These are phyloP conservation scores for Xerocomellus amylosporus DNA, from an alignment of 768 basidiomycete genomes.

Conservation along the genomic window DNA sequence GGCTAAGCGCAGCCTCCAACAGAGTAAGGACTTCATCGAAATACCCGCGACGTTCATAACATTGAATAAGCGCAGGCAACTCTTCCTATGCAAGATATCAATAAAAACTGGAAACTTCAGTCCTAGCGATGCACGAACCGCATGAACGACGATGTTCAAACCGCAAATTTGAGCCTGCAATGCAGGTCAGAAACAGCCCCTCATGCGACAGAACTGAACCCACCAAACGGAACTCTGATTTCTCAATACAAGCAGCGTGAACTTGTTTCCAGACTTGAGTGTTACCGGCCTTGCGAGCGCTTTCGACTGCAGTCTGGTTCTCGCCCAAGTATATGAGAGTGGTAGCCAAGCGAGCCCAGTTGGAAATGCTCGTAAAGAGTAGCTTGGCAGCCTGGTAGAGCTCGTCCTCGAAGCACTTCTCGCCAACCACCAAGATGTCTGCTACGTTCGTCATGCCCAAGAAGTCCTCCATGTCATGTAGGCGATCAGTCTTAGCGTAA, in stretches of 20 bases:
- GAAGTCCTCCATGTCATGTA: slow-evolving; percentile 99
- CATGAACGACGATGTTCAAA: slow-evolving; percentile 96
- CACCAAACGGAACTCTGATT: slow-evolving; percentile 90
- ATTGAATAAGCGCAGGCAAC: slow-evolving; percentile 64
- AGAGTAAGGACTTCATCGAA: slow-evolving; percentile 92
- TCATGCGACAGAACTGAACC: slow-evolving; percentile 16
- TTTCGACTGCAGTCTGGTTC: slow-evolving; percentile 97
- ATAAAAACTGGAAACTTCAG: slow-evolving; percentile 2
- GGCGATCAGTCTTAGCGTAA: slow-evolving; percentile 94
- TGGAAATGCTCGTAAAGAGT: slow-evolving; percentile 94
- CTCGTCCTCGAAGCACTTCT: slow-evolving; percentile 99
- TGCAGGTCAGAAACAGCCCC: slow-evolving; percentile 5
- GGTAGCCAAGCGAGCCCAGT: slow-evolving; percentile 97
- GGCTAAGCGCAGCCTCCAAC: slow-evolving; percentile 91
- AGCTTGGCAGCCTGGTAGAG: slow-evolving; percentile 96
- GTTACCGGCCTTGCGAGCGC: slow-evolving; percentile 98
- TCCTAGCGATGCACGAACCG: slow-evolving; percentile 35
- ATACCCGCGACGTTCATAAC: slow-evolving; percentile 89
- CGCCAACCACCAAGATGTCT: slow-evolving; percentile 93
- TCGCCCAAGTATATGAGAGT: slow-evolving; percentile 98
- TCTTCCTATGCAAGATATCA: slow-evolving; percentile 56
- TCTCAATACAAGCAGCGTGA: slow-evolving; percentile 97
- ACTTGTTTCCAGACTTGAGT: slow-evolving; percentile 99
- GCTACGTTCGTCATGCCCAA: slow-evolving; percentile 98
- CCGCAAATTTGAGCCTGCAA: slow-evolving; percentile 93